Percentiles rank a stretch among this genome's conserved stretches.
phyloP scores from a whole-genome alignment of 257 asterid species.

The Capsicum pubescens region DNA sequence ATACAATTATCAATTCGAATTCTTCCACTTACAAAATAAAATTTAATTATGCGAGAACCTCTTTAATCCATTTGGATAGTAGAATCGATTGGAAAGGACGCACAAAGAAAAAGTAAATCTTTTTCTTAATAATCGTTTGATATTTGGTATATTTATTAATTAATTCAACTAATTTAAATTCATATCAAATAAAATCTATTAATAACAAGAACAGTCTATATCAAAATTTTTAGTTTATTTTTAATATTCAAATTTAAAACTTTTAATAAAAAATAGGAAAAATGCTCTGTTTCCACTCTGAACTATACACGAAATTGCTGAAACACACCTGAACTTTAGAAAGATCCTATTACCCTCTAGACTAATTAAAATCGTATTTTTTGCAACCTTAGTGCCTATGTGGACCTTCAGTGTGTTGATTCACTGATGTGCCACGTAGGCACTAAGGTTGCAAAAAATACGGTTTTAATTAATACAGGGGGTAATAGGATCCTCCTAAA shows the following conservation, averaged over 20 bases:
- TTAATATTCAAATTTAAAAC: not conserved
- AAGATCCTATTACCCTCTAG: no score
- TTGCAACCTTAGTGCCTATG: no score
- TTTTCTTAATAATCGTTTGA: not conserved
- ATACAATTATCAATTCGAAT: constrained; percentile 4
- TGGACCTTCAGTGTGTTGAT: no score
- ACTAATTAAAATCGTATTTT: no score
- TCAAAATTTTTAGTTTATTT: no score
- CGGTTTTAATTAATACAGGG: no score
- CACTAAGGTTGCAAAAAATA: no score
- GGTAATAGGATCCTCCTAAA: no score
- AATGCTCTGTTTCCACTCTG: no score
- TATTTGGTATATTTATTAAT: not conserved
- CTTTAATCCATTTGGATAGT: not conserved
- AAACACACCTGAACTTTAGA: no score
- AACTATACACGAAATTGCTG: no score
- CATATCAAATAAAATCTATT: not conserved
- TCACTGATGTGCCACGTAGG: no score
- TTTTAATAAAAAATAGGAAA: not conserved
- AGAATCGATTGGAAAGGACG: not conserved
- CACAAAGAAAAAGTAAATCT: not conserved
- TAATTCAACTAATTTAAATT: not conserved
- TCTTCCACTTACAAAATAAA: constrained; percentile 3
- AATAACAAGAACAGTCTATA: not conserved
- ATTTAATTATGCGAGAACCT: not conserved